Evolutionary conservation across 2,329 filamentous ascomycete genomes (phyloP), one percentile per base, ranked within the genome.

Genomic region (Penicillium sp.): DNA sequence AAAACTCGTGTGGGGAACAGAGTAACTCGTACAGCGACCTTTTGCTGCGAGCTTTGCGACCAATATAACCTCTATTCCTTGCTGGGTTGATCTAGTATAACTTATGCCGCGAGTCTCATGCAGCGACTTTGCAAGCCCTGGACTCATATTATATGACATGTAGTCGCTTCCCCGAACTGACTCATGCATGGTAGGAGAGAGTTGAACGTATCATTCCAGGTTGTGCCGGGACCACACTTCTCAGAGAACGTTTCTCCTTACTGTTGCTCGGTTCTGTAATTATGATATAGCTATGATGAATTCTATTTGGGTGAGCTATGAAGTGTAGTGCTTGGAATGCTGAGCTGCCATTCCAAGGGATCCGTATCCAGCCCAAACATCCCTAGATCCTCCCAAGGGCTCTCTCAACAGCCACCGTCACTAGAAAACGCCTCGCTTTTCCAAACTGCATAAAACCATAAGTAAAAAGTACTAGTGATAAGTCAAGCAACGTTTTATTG

Each of bases 241-340:
- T 23, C n/a, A n/a, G 10, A 10, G 8, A 5, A 41, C 3, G 24
- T 13, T 27, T 37, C 32, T 15, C 18, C 24, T 37, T 12, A 33
- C 24, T 39, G 10, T 23, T 27, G 20, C 37, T 44, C 7, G 20
- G 20, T 31, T 38, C 8, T 51, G 32, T 55, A 42, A 60, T 57
- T 39, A 57, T 57, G 57, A 60, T 42, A 20, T 31, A 45, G 18
- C 25, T 25, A 28, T 28, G 31, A 24, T 7, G 3, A 2, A 15
- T 28, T 9, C 47, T 6, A 44, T 52, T 56, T 3, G 39, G 15
- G 43, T 4, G n/a, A 15, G 35, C 20, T 23, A 9, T 28, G 6
- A 27, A 27, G 8, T n/a, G 28, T 18, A 15, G 20, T 29, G 12
- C 20, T 27, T 49, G 57, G 55, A 61, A 61, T 61, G 57, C 32